Evolutionary conservation across 192 early-diverging fungal genomes (phyloP).

Genomic region (Gigaspora rosea): DNA sequence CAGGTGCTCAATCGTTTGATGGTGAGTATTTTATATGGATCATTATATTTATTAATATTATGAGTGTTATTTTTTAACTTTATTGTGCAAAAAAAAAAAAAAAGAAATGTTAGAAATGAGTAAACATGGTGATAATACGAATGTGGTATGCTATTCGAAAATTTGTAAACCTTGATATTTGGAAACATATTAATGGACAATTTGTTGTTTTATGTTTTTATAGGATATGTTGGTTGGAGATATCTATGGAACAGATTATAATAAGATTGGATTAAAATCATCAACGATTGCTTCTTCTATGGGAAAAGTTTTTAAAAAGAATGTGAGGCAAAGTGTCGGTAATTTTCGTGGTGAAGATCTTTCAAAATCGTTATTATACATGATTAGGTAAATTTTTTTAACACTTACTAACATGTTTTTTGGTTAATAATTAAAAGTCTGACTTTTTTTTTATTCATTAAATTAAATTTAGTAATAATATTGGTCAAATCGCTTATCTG

Average conservation of each 20-base stretch:
- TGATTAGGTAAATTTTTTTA: conserved; percentile 69
- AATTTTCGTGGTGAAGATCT: conserved; percentile 81
- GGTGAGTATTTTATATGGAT: conserved; percentile 40
- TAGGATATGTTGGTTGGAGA: conserved; percentile 87
- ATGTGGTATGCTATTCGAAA: conserved; percentile 55
- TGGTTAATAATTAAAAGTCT: conserved; percentile 7
- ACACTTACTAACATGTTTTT: neutral
- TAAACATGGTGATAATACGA: conserved; percentile 88
- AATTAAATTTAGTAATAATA: conserved; percentile 77
- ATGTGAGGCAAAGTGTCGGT: conserved; percentile 58
- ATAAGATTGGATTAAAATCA: conserved; percentile 89
- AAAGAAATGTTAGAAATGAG: conserved; percentile 81
- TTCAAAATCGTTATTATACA: conserved; percentile 85
- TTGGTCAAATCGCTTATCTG: conserved; percentile 98
- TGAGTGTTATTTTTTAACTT: neutral
- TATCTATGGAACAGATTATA: conserved; percentile 91
- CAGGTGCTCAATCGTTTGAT: conserved; percentile 87
- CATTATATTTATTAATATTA: neutral
- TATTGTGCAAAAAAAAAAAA: neutral
- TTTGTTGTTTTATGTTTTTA: neutral
- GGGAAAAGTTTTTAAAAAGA: conserved; percentile 94
- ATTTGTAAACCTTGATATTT: neutral
- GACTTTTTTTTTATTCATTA: neutral
- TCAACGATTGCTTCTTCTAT: conserved; percentile 94
- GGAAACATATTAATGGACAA: neutral